Base-by-base conservation (phyloP, 1,284 basidiomycete species). In the Rhodotorula sp. region DNA sequence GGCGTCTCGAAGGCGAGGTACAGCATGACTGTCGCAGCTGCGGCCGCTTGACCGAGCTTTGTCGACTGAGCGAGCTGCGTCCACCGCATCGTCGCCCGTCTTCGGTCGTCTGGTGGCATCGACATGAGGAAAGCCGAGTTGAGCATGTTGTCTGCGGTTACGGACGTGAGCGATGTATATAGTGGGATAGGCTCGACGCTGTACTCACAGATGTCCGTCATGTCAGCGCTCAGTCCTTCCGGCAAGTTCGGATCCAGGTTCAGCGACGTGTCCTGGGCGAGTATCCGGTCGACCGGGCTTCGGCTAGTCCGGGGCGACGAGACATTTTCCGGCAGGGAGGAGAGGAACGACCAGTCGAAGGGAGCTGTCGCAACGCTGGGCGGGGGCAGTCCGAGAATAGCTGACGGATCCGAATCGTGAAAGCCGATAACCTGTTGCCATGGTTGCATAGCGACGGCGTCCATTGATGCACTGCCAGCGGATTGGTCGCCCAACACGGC, bases 1-100 rank as follows among this genome's bases (percentile, higher is more conserved):
- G 37, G 55, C 13, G 55, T 40, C 55, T 34, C 37, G 34, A n/a
- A 18, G 28, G 55, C 55, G 37, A 57, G 55, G 37, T 57, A 57
- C 37, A 57, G 55, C 55, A 34, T 40, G 34, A 57, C 55, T 10
- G 37, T 40, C 8, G 55, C 55, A 8, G 55, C 55, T 1, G 55
- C 55, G 2, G 55, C 55, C 15, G 55, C 44, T 13, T 40, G 40
- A 28, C 55, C 55, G 37, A 57, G 55, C 24, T 40, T 34, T n/a
- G 55, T 57, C 55, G 55, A 57, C 24, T 40, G 55, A 40, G 55
- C 55, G 37, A 57, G 37, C n/a, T 57, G 37, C 13, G 55, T 57
- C 55, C 55, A 57, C 24, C 37, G 37, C n/a, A 26, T n/a, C 24
- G 55, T 40, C 22, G 55, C 37, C 24, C 55, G 55, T 18, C 16